A percentile compares a stretch with the other conserved stretches of the same genome.
Evolutionary conservation across 2,329 filamentous ascomycete species (phyloP).

Genomic region (Sporothrix luriei): DNA sequence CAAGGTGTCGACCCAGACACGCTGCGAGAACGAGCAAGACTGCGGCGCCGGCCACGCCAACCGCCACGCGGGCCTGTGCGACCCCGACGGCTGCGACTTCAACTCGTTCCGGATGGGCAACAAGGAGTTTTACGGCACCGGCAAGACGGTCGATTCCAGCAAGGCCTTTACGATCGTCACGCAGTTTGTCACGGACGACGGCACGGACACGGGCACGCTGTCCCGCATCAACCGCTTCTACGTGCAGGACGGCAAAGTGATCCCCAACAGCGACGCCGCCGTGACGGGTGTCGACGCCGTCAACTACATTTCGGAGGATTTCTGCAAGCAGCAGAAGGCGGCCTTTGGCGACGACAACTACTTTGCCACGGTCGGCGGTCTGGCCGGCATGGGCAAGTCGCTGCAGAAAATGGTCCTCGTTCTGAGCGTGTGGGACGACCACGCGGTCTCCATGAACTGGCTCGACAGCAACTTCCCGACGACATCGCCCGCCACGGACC

Average conservation of each 20-base stretch:
- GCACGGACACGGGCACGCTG: constrained; percentile 45
- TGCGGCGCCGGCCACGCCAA: constrained; percentile 51
- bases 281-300: constrained; percentile 36
- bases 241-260: constrained; percentile 59
- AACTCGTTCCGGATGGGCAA: constrained; percentile 66
- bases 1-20: constrained; percentile 46
- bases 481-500: constrained; percentile 41
- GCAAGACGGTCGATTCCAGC: constrained; percentile 59
- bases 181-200: constrained; percentile 56
- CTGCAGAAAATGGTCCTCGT: constrained; percentile 59
- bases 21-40: constrained; percentile 49
- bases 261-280: constrained; percentile 50
- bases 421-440: constrained; percentile 63
- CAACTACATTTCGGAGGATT: constrained; percentile 53
- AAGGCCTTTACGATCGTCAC: constrained; percentile 63
- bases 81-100: constrained; percentile 67
- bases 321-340: constrained; percentile 58
- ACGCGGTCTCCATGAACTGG: constrained; percentile 64
- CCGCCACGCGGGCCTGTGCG: constrained; percentile 55
- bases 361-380: constrained; percentile 57
- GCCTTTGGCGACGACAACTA: constrained; percentile 55
- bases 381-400: constrained; percentile 52
- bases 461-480: constrained; percentile 59
- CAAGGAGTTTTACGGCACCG: constrained; percentile 56
- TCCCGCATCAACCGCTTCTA: constrained; percentile 62